Evolutionary conservation across 208 protist genomes (phyloP).

Genomic region (Leishmania major): DNA sequence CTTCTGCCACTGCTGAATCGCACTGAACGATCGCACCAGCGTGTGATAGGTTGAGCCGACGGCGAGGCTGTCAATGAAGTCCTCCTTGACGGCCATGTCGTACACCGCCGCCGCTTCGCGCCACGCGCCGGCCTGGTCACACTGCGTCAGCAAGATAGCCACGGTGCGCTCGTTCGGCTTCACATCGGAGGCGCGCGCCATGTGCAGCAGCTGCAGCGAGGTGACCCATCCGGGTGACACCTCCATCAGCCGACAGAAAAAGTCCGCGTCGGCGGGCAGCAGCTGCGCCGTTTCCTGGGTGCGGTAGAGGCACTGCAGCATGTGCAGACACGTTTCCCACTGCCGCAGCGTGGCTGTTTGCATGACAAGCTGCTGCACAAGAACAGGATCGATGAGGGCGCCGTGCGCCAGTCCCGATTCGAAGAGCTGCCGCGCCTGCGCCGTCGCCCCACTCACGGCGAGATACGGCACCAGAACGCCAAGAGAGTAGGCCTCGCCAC

Average conservation of each 20-base stretch:
- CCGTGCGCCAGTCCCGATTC: conserved; percentile 67
- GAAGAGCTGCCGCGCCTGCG: conserved; percentile 63
- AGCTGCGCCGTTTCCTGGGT: conserved; percentile 71
- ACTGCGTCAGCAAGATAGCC: conserved; percentile 62
- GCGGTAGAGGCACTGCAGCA: conserved; percentile 60
- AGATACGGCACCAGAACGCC: conserved; percentile 82
- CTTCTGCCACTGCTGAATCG: conserved; percentile 80
- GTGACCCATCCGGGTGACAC: conserved; percentile 63
- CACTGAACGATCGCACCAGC: conserved; percentile 72
- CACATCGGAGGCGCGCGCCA: conserved; percentile 58
- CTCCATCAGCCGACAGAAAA: conserved; percentile 68
- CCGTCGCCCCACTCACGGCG: conserved; percentile 51
- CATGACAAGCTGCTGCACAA: conserved; percentile 65
- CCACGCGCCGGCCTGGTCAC: conserved; percentile 72
- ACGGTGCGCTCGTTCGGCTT: conserved; percentile 66
- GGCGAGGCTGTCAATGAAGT: conserved; percentile 63
- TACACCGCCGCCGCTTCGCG: conserved; percentile 71
- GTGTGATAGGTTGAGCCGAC: conserved; percentile 68
- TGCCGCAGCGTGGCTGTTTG: conserved; percentile 62
- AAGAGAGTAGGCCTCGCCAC: conserved; percentile 75
- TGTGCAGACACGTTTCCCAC: conserved; percentile 77
- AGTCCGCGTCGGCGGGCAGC: conserved; percentile 54
- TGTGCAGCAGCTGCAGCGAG: conserved; percentile 62
- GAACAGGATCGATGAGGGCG: conserved; percentile 51
- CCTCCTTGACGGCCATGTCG: conserved; percentile 69